Evolutionary conservation across 345 rosid genomes (phyloP), one percentile per base, ranked within the genome.

Genomic region (Euphorbia tirucalli): DNA sequence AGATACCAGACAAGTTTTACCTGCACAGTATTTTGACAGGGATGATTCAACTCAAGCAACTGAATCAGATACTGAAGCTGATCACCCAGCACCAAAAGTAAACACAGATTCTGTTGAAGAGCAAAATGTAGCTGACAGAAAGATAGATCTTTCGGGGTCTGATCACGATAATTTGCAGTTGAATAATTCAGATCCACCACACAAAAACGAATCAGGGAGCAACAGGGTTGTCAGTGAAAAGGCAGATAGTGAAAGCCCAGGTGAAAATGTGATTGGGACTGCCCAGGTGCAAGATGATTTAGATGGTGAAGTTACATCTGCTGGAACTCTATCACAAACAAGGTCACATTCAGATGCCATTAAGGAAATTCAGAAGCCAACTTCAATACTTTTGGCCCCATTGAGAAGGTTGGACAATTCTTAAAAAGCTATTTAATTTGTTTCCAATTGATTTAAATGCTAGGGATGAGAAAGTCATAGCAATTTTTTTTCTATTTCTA

Each of bases 391-490:
- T 71, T 64, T 75, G 64, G 80, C 62, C 49, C 78, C 83, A 18
- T 62, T 68, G 7, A 72, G 73, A 65, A 85, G 90, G 96, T 87
- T 61, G 83, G 85, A 65, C 16, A 43, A 62, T 60, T 28, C 31
- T 30, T 10, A 41, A 41, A 41, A 70, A 46, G 31, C 70, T 19
- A 54, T 48, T 59, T 8, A 10, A 6, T 62, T 41, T 18, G 18
- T 19, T 27, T 44, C 35, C 54, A 14, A 13, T 24, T 43, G 24
- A 30, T 49, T 31, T 50, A 67, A 3, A 18, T 46, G 44, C 21
- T 30, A 24, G 11, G 44, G 35, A 19, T 67, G 14, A 68, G 61
- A 37, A n/a, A 24, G 11, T 15, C 21, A 65, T 24, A 13, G 24
- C 21, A 65, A 0, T 25, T 25, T 43, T n/a, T 3, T 9, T 49